A percentile compares a stretch with the other conserved stretches of the same genome.
Evolutionary conservation across 768 basidiomycete genomes (phyloP).

Genomic region (Boletellus ananiceps): DNA sequence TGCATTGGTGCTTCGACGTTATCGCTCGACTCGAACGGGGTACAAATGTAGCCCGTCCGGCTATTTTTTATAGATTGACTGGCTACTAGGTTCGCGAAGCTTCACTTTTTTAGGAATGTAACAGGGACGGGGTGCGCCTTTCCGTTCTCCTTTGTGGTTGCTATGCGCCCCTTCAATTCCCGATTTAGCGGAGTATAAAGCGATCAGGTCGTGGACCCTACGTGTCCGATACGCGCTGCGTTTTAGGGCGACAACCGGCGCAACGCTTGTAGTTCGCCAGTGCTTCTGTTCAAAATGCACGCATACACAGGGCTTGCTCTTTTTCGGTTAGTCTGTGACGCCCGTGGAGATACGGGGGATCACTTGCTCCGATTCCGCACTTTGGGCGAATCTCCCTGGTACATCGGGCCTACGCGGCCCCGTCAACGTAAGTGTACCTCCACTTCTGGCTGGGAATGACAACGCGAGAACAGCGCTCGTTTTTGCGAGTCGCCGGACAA

Average conservation of each 20-base stretch:
- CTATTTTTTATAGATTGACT: neutral
- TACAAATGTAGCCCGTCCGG: too few species aligned
- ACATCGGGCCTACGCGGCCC: neutral
- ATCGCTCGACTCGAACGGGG: too few species aligned
- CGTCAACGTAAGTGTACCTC: neutral
- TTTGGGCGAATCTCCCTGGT: neutral
- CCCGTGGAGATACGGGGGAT: neutral
- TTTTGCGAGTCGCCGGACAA: neutral
- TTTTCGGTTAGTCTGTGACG: neutral
- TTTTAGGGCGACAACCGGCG: too few species aligned
- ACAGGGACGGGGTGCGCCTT: neutral
- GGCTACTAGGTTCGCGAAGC: neutral
- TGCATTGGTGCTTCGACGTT: too few species aligned
- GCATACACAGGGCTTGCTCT: neutral
- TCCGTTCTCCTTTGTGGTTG: neutral
- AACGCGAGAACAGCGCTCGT: neutral
- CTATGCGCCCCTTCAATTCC: neutral
- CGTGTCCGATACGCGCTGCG: too few species aligned
- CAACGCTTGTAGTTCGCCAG: too few species aligned
- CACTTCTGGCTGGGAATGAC: neutral
- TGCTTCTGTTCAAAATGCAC: too few species aligned
- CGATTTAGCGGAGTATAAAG: neutral
- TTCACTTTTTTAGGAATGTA: neutral
- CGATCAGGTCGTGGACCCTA: too few species aligned
- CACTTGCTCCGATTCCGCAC: neutral